Evolutionary conservation across 441 rosid species (phyloP), one percentile per base, ranked within the genome.

Genomic region (Isatis lusitanica): DNA sequence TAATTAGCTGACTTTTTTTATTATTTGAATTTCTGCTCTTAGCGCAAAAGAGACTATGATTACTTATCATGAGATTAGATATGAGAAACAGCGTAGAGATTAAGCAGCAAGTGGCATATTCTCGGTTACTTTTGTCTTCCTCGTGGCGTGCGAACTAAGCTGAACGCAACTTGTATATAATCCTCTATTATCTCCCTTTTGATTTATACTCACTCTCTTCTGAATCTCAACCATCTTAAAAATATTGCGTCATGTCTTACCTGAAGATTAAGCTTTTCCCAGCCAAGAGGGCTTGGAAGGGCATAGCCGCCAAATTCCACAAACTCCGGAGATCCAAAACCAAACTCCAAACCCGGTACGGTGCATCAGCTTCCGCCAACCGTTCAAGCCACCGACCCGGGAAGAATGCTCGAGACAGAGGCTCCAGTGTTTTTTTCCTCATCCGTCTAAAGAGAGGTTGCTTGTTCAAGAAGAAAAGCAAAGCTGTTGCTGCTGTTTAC

Each of bases 211-310:
- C 9, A 33, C 7, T 33, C 8, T 33, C 8, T 33, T 33, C 8
- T 33, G 36, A 33, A 6, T 6, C 51, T n/a, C 5, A 52, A 28
- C 28, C 28, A 26, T 26, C 28, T 26, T 26, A 26, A 26, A 26
- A 26, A 26, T 26, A 26, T 28, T 55, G 18, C 62, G 28, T 48
- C 68, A 88, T 90, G 93, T 82, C 93, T 74, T 90, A 85, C 79
- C 63, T 89, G 39, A 88, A 76, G 24, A 69, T 85, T 40, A 73
- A 81, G 79, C 70, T 89, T 59, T 83, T 83, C 10, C 88, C 87
- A 0, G 85, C 94, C 83, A 87, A 82, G 78, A 87, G 84, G 75
- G 90, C 87, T 59, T 93, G 97, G 97, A 85, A 84, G 78, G 75
- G 81, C 70, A 79, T 93, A 82, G 77, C 92, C 48, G 74, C 81